Conservation (phyloP, 176 grass and related monocot genomes). For the Juncus effusus region DNA sequence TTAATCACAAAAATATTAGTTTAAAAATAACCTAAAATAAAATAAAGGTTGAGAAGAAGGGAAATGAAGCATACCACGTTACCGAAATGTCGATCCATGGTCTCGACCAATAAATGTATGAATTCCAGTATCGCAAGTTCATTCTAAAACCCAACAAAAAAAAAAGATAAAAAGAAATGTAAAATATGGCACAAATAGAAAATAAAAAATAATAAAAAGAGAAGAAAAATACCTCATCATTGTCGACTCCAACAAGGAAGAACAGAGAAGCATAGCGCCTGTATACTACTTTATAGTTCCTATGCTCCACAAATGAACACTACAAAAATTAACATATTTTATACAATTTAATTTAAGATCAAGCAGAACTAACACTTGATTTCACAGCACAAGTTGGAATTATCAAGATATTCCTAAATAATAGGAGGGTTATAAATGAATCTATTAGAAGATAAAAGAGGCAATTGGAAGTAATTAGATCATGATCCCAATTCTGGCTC, state of each 20-base stretch:
- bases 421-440: background rate
- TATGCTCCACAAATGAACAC: conserved; percentile 98
- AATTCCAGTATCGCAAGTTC: conserved; percentile 92
- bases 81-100: conserved; percentile 92
- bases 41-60: background rate
- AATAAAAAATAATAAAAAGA: background rate
- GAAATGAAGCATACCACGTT: conserved; percentile 64
- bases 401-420: background rate
- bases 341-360: background rate
- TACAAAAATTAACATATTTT: conserved; percentile 20
- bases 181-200: conserved; percentile 13
- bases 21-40: background rate
- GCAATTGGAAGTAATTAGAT: background rate
- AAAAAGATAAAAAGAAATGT: background rate
- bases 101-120: conserved; percentile 96
- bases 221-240: conserved; percentile 58
- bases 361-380: background rate
- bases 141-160: conserved; percentile 52
- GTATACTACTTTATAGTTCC: conserved; percentile 97
- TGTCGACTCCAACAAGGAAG: conserved; percentile 95
- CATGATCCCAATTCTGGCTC: background rate
- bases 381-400: background rate
- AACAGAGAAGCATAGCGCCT: conserved; percentile 95
- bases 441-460: background rate
- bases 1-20: background rate